These are phyloP conservation scores for Cyberlindnera meyerae DNA, from an alignment of 805 yeast species.

Conservation along the genomic window DNA sequence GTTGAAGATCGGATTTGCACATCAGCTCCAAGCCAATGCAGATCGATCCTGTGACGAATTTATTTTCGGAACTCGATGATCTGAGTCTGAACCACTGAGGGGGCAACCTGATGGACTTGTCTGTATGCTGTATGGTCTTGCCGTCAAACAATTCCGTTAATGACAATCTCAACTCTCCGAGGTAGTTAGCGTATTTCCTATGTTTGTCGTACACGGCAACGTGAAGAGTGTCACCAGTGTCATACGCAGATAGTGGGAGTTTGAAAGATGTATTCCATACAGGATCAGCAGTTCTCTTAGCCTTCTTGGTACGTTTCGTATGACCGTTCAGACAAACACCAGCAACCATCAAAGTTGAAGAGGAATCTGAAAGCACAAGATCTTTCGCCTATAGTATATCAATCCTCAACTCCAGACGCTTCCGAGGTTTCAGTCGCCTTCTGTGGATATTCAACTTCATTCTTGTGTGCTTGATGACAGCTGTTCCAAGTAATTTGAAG, in stretches of 20 bases:
- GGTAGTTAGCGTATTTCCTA: slow-evolving; percentile 22
- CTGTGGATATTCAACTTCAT: not conserved
- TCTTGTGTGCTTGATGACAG: not conserved
- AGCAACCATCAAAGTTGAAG: slow-evolving; percentile 18
- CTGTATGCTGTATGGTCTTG: not conserved
- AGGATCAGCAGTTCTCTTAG: slow-evolving; percentile 23
- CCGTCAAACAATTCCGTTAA: slow-evolving; percentile 18
- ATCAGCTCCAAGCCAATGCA: slow-evolving; percentile 38
- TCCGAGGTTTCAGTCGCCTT: slow-evolving; percentile 12
- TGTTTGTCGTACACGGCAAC: slow-evolving; percentile 26
- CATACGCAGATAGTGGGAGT: slow-evolving; percentile 10
- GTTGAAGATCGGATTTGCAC: slow-evolving; percentile 17
- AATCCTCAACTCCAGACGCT: slow-evolving; percentile 16
- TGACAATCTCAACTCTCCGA: slow-evolving; percentile 26
- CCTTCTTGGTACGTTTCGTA: slow-evolving; percentile 18
- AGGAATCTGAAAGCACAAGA: slow-evolving; percentile 17
- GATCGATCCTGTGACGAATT: slow-evolving; percentile 46
- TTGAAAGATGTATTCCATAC: slow-evolving; percentile 19
- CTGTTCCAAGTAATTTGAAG: not conserved
- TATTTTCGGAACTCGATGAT: slow-evolving; percentile 34
- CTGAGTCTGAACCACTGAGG: slow-evolving; percentile 43
- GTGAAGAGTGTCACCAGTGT: slow-evolving; percentile 15
- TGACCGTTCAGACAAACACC: slow-evolving; percentile 23
- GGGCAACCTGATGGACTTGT: slow-evolving; percentile 10
- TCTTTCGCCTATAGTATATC: slow-evolving; percentile 22